Conservation (phyloP, 2,329 filamentous ascomycete genomes). For the Trichoderma aggressivum region DNA sequence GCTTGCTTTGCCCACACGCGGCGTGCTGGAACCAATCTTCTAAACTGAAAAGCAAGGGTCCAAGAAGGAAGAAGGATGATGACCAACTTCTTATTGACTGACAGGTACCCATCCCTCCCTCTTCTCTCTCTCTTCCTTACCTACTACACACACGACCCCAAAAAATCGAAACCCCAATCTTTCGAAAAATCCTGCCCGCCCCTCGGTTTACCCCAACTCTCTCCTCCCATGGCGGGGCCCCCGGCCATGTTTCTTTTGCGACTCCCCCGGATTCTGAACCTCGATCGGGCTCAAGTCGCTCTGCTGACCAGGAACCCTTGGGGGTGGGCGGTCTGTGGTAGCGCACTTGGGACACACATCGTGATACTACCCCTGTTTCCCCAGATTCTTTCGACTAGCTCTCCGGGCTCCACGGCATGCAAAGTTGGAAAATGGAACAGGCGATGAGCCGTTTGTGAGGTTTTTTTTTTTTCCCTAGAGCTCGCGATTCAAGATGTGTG, state of each 20-base stretch:
- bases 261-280: slow-evolving; percentile 16
- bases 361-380: slow-evolving; percentile 33
- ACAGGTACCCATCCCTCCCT: neutral
- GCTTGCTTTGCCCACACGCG: neutral
- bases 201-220: slow-evolving; percentile 20
- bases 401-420: slow-evolving; percentile 1
- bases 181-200: neutral
- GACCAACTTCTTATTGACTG: neutral
- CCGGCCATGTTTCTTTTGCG: slow-evolving; percentile 2
- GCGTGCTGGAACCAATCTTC: neutral
- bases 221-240: neutral
- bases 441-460: neutral
- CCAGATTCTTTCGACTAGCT: slow-evolving; percentile 30
- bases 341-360: slow-evolving; percentile 27
- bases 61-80: neutral
- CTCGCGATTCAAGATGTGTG: neutral
- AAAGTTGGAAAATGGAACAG: slow-evolving; percentile 2
- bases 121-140: neutral
- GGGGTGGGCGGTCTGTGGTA: slow-evolving; percentile 24
- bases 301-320: slow-evolving; percentile 27
- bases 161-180: slow-evolving; percentile 10
- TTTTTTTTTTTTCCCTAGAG: neutral
- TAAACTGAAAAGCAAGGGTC: neutral
- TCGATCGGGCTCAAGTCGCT: slow-evolving; percentile 26
- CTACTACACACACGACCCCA: slow-evolving; percentile 2